Base-by-base conservation (phyloP, 2,329 filamentous ascomycete species). In the Microdochium paspali region DNA sequence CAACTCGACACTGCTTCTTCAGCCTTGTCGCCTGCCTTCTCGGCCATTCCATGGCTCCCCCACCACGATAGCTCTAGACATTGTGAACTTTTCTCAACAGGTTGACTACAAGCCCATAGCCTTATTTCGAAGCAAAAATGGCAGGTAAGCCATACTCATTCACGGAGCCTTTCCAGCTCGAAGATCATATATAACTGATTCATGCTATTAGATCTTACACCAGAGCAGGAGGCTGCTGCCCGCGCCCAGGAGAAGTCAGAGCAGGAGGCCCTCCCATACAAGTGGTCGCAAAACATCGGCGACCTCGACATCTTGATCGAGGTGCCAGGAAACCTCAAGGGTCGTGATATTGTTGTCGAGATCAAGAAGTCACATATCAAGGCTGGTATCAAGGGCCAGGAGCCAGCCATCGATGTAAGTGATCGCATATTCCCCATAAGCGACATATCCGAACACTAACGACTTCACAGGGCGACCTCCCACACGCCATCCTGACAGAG, bases 231-330 rank as follows among this genome's bases (percentile, higher is more conserved):
- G 55, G 80, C 75, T 10, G 78, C 78, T 20, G 74, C 77, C 49
- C 73, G 72, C 54, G 84, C 81, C 52, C 83, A 84, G 64, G 90
- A 98, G 71, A 74, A 79, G 48, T 85, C 84, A 58, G 93, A 98
- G 71, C 93, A 98, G 73, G 85, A 83, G 39, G 80, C 84, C 23
- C 82, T 98, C 39, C 93, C 93, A 1, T 98, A 98, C 82, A 93
- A 94, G 71, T 98, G 93, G 93, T 86, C 79, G 10, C 93, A 98
- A 71, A 90, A 86, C 23, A 95, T 98, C 64, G 77, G 76, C 56
- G 93, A 97, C 62, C 71, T 96, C 51, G 88, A 95, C 62, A 70
- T 97, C 59, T 84, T 77, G 45, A 77, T 94, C 50, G 72, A 78
- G 24, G 81, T 98, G 1, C 85, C 91, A 0, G 85, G 77, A 23